phyloP scores from a whole-genome alignment of 441 rosid genomes.

The Arabidopsis lyrata region DNA sequence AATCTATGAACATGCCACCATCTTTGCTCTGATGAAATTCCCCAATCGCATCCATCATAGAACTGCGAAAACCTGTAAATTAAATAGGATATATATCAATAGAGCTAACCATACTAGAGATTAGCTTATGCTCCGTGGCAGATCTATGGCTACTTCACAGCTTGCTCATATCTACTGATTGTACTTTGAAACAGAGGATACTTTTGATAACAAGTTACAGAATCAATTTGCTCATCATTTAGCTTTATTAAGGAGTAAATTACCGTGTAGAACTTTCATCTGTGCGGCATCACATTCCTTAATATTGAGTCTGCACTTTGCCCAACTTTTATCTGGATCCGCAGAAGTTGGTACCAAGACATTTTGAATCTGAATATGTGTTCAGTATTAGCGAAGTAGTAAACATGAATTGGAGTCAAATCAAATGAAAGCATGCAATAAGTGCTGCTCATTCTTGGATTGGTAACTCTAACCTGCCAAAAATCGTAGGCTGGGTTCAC shows the following conservation, averaged over 20 bases:
- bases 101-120: too few species aligned
- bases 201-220: background rate
- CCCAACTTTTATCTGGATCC: slow-evolving; percentile 70
- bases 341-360: slow-evolving; percentile 71
- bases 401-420: slow-evolving; percentile 10
- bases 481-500: slow-evolving; percentile 87
- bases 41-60: slow-evolving; percentile 64
- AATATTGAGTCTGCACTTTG: slow-evolving; percentile 69
- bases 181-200: slow-evolving; percentile 19
- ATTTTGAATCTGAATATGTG: slow-evolving; percentile 66
- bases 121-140: too few species aligned
- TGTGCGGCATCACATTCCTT: slow-evolving; percentile 65
- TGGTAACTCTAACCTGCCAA: slow-evolving; percentile 82
- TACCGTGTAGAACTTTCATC: slow-evolving; percentile 74
- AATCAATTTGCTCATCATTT: slow-evolving; percentile 14
- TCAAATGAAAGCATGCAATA: slow-evolving; percentile 21
- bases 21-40: slow-evolving; percentile 56
- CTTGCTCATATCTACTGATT: slow-evolving; percentile 7
- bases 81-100: slow-evolving; percentile 6
- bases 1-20: slow-evolving; percentile 78
- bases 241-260: slow-evolving; percentile 27
- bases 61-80: slow-evolving; percentile 66
- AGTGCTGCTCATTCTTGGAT: slow-evolving; percentile 7
- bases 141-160: slow-evolving; percentile 14
- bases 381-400: slow-evolving; percentile 31